These are phyloP conservation scores for Leucaena leucocephala DNA, from an alignment of 306 rosid species.

Conservation along the genomic window DNA sequence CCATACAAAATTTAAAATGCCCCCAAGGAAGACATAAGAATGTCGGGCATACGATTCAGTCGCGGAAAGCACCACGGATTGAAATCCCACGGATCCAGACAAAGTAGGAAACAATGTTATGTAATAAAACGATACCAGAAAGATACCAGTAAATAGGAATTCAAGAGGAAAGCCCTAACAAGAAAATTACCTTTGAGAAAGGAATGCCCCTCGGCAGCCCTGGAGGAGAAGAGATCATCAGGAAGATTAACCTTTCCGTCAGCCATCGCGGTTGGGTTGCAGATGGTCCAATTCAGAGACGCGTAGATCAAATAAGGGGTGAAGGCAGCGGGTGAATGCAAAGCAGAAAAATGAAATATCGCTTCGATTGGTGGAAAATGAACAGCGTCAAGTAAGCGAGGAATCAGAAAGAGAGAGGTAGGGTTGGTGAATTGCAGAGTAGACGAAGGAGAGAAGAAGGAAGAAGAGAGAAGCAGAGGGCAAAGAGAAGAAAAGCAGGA, in stretches of 20 bases:
- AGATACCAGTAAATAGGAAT: slow-evolving; percentile 7
- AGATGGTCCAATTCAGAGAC: slow-evolving; percentile 35
- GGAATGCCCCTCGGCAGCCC: slow-evolving; percentile 45
- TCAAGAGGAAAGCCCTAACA: slow-evolving; percentile 39
- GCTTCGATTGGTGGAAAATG: slow-evolving; percentile 8
- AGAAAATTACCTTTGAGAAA: slow-evolving; percentile 47
- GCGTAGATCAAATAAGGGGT: slow-evolving; percentile 34
- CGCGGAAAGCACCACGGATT: slow-evolving; percentile 28
- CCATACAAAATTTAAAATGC: neutral
- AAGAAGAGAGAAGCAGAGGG: neutral
- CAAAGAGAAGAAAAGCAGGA: too few relatives aligned
- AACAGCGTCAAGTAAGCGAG: slow-evolving; percentile 8
- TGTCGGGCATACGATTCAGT: slow-evolving; percentile 35
- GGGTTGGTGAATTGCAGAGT: slow-evolving; percentile 54
- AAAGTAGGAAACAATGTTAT: slow-evolving; percentile 25
- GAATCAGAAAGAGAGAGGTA: slow-evolving; percentile 31
- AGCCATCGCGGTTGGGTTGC: slow-evolving; percentile 44
- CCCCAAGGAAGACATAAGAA: slow-evolving; percentile 18
- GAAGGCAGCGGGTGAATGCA: slow-evolving; percentile 24
- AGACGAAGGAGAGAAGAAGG: slow-evolving; percentile 41
- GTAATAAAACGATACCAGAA: neutral
- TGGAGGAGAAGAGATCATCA: slow-evolving; percentile 62
- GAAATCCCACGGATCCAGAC: slow-evolving; percentile 47
- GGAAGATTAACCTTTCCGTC: slow-evolving; percentile 62
- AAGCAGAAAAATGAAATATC: slow-evolving; percentile 6